These are phyloP conservation scores for Fusarium sp. DNA, from an alignment of 2,329 filamentous ascomycete species.

Conservation along the genomic window DNA sequence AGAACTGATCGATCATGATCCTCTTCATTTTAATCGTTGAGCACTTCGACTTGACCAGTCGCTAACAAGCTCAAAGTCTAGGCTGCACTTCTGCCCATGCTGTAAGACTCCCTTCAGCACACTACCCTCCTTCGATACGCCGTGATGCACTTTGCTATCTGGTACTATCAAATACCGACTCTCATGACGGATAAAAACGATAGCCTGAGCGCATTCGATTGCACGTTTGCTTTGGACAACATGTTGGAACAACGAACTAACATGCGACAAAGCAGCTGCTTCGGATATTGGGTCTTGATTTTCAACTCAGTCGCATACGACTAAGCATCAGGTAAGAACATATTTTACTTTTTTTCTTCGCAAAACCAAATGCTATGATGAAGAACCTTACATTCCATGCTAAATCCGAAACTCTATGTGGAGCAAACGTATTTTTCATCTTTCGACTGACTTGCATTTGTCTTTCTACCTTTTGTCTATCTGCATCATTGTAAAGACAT, in stretches of 20 bases:
- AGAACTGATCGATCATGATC: conserved; percentile 54
- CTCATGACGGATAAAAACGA: conserved; percentile 53
- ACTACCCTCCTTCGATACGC: conserved; percentile 29
- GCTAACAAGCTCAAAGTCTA: conserved; percentile 43
- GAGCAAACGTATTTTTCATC: conserved; percentile 84
- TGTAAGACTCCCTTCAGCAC: conserved; percentile 27
- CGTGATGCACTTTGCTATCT: conserved; percentile 55
- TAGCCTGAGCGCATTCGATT: conserved; percentile 46
- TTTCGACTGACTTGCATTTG: conserved; percentile 75
- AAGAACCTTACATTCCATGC: conserved; percentile 77
- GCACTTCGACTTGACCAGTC: background rate
- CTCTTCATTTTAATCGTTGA: conserved; percentile 19
- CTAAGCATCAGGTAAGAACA: conserved; percentile 44
- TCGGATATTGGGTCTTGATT: background rate
- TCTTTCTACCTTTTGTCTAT: conserved; percentile 39
- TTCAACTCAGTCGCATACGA: background rate
- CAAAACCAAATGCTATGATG: conserved; percentile 65
- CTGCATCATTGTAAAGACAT: conserved; percentile 12
- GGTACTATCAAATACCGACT: conserved; percentile 62
- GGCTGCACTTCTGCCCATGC: background rate
- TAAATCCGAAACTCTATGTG: conserved; percentile 77
- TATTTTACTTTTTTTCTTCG: conserved; percentile 35
- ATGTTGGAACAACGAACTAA: conserved; percentile 15
- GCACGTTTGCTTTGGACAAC: conserved; percentile 5
- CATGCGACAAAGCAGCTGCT: conserved; percentile 12